Evolutionary conservation across 2,329 filamentous ascomycete genomes (phyloP).

Genomic region (Fusarium torreyae): DNA sequence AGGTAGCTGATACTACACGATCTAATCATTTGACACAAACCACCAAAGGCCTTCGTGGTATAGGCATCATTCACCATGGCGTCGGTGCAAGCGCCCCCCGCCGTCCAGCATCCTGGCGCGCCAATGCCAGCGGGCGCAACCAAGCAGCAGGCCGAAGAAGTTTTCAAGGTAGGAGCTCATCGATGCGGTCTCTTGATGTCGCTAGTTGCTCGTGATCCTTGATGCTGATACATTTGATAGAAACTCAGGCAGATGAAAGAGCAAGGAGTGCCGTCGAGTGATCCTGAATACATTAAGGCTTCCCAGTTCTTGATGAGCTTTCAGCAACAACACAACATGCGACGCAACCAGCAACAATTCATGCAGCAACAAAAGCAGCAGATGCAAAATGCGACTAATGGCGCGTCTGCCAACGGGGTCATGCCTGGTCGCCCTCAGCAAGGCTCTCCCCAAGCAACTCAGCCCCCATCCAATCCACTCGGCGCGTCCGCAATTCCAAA

Average conservation of each 20-base stretch:
- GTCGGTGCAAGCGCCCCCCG: conserved; percentile 81
- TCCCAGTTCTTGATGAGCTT: conserved; percentile 82
- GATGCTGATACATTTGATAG: conserved; percentile 63
- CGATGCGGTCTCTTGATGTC: conserved; percentile 5
- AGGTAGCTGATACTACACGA: conserved; percentile 49
- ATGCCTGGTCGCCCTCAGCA: conserved; percentile 58
- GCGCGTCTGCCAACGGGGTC: conserved; percentile 65
- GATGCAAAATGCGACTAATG: conserved; percentile 71
- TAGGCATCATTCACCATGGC: conserved; percentile 73
- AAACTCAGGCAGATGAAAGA: conserved; percentile 93
- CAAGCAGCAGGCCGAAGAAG: conserved; percentile 83
- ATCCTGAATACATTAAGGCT: conserved; percentile 90
- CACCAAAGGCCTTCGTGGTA: conserved; percentile 35
- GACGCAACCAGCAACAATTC: conserved; percentile 62
- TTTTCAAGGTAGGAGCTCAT: conserved; percentile 71
- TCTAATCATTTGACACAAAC: conserved; percentile 48
- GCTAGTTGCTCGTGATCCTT: not conserved
- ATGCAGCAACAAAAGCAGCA: conserved; percentile 61
- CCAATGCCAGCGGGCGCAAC: conserved; percentile 78
- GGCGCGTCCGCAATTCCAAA: conserved; percentile 59
- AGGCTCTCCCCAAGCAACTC: conserved; percentile 52
- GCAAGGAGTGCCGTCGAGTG: conserved; percentile 82
- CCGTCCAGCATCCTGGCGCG: conserved; percentile 76
- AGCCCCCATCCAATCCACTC: conserved; percentile 54
- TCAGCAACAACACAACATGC: conserved; percentile 75